phyloP scores from a whole-genome alignment of 2,329 filamentous ascomycete species.

The Fusarium drepaniforme region DNA sequence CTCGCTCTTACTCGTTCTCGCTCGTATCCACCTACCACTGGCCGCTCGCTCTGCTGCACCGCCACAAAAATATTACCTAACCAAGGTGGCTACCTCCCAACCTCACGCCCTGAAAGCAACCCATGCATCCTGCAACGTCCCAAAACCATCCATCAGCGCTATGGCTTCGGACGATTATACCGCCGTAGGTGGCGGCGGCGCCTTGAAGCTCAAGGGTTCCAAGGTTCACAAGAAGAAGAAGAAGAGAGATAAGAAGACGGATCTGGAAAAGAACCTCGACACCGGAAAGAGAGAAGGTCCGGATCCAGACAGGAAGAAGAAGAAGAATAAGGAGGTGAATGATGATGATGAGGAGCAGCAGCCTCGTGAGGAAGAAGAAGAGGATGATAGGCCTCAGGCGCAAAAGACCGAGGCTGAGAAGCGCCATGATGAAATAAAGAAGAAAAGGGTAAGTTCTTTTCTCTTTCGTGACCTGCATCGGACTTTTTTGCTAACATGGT shows the following conservation, averaged over 20 bases:
- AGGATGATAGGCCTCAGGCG: constrained; percentile 45
- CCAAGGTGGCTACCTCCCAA: background rate
- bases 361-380: constrained; percentile 48
- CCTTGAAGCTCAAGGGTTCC: constrained; percentile 86
- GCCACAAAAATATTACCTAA: constrained; percentile 30
- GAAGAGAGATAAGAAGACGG: constrained; percentile 63
- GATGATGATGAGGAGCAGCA: constrained; percentile 44
- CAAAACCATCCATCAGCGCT: constrained; percentile 13
- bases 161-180: constrained; percentile 85
- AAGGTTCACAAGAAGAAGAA: constrained; percentile 74
- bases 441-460: constrained; percentile 77
- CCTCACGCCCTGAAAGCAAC: constrained; percentile 4
- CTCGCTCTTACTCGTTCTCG: constrained; percentile 6
- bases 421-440: constrained; percentile 82
- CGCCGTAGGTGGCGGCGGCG: constrained; percentile 74
- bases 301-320: constrained; percentile 36
- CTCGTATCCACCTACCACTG: constrained; percentile 5
- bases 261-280: constrained; percentile 62
- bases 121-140: background rate
- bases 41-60: constrained; percentile 1
- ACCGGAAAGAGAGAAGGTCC: constrained; percentile 39
- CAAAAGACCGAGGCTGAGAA: constrained; percentile 88
- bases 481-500: constrained; percentile 10
- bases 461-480: background rate
- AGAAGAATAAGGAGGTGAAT: constrained; percentile 43